These are phyloP conservation scores for Pythium sukuiense DNA, from an alignment of 352 stramenopile species.

Conservation along the genomic window DNA sequence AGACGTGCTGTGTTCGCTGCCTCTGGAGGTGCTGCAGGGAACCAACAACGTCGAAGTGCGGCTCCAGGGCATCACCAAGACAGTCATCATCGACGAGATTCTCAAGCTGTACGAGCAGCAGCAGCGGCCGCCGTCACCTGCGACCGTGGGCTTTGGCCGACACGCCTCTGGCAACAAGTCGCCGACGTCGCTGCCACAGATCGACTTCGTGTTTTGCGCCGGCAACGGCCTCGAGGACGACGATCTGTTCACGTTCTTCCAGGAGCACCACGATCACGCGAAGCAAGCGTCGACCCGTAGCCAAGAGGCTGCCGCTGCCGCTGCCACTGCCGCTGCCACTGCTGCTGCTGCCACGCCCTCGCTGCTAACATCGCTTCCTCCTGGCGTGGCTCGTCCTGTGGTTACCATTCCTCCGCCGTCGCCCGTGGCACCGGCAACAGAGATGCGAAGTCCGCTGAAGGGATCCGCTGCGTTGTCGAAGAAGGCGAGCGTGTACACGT, in stretches of 20 bases:
- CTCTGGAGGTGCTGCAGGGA: conserved; percentile 77
- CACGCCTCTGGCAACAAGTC: conserved; percentile 11
- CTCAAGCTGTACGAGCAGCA: conserved; percentile 42
- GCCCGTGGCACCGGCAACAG: neutral
- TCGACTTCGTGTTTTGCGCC: conserved; percentile 88
- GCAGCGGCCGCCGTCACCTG: conserved; percentile 22
- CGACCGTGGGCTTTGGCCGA: conserved; percentile 4
- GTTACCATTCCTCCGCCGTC: conserved; percentile 8
- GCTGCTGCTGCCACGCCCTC: conserved; percentile 14
- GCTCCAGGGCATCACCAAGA: conserved; percentile 67
- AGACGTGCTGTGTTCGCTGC: conserved; percentile 81
- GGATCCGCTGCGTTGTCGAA: conserved; percentile 42
- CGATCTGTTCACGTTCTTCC: conserved; percentile 86
- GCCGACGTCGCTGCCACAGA: conserved; percentile 21
- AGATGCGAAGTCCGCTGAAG: conserved; percentile 25
- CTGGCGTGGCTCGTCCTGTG: conserved; percentile 16
- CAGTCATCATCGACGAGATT: conserved; percentile 60
- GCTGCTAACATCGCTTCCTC: conserved; percentile 17
- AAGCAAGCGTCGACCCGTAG: conserved; percentile 21
- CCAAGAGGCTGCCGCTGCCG: neutral
- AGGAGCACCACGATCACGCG: conserved; percentile 52
- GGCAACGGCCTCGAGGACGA: conserved; percentile 84
- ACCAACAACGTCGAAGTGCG: conserved; percentile 77
- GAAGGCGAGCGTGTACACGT: conserved; percentile 63
- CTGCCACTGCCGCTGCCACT: conserved; percentile 1